Evolutionary conservation across 345 rosid species (phyloP).

Genomic region (Eucalyptus coolabah): DNA sequence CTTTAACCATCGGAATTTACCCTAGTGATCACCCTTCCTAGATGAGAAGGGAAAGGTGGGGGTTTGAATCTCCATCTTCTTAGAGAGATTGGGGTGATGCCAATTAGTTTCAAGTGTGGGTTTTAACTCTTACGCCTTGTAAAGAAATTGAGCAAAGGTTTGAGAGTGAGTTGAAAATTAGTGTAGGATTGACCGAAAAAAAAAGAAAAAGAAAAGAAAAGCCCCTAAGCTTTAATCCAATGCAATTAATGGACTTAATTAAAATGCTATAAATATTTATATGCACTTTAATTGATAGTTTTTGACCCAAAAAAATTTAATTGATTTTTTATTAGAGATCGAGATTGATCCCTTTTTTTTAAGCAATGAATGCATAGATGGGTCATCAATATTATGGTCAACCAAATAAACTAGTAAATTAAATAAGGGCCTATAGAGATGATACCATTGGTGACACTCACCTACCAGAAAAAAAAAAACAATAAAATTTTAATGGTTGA

Average conservation of each 20-base stretch:
- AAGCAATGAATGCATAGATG: not conserved
- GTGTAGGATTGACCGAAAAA: too few species aligned
- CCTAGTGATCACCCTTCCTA: accelerated
- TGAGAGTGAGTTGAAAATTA: too few species aligned
- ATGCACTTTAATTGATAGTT: too few species aligned
- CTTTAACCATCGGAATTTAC: too few species aligned
- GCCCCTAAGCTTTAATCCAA: not conserved
- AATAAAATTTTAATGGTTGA: not conserved
- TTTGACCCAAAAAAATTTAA: too few species aligned
- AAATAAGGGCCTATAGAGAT: not conserved
- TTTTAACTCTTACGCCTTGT: accelerated
- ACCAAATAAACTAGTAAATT: not conserved
- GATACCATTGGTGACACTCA: not conserved
- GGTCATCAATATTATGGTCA: not conserved
- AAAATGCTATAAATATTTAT: too few species aligned
- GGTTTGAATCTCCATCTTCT: too few species aligned
- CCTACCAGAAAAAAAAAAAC: not conserved
- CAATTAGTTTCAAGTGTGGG: accelerated
- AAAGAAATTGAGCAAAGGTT: too few species aligned
- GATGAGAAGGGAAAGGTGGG: too few species aligned
- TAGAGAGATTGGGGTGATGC: accelerated
- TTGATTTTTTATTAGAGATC: too few species aligned
- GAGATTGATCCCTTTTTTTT: not conserved
- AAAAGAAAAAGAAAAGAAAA: too few species aligned
- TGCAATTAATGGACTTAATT: not conserved